Conservation (phyloP, 2,329 filamentous ascomycete genomes). For the Talaromyces sp. region DNA sequence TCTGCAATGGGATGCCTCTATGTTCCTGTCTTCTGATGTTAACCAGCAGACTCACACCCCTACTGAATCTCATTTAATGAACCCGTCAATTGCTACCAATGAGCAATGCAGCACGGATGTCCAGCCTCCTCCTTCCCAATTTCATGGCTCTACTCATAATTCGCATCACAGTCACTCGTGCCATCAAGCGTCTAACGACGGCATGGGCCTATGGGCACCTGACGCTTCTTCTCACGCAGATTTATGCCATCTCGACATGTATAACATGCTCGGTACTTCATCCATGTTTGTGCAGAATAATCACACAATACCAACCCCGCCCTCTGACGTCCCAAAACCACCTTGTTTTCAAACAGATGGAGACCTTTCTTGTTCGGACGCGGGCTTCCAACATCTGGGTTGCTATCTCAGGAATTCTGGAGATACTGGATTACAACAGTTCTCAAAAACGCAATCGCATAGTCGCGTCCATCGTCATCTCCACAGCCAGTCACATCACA, state of each 20-base stretch:
- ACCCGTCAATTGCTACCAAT: neutral
- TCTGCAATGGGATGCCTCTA: constrained; percentile 24
- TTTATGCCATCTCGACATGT: constrained; percentile 29
- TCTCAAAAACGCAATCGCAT: constrained; percentile 22
- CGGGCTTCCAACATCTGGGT: constrained; percentile 27
- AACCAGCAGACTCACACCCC: constrained; percentile 7
- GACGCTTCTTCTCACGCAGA: constrained; percentile 23
- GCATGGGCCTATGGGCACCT: constrained; percentile 19
- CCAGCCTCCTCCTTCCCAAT: constrained; percentile 1
- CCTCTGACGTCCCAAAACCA: constrained; percentile 15
- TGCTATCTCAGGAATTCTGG: constrained; percentile 24
- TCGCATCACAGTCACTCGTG: neutral
- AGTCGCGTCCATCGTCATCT: constrained; percentile 22
- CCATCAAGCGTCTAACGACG: constrained; percentile 26
- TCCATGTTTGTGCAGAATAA: constrained; percentile 6
- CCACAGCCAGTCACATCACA: constrained; percentile 31
- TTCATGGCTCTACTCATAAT: constrained; percentile 6
- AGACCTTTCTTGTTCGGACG: constrained; percentile 27
- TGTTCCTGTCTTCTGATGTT: constrained; percentile 21
- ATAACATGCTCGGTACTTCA: constrained; percentile 32
- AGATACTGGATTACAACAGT: constrained; percentile 12
- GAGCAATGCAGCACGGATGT: neutral
- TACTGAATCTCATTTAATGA: neutral
- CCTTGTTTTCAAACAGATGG: constrained; percentile 19
- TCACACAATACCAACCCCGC: constrained; percentile 2